Percentiles rank a stretch among this genome's conserved stretches.
These are phyloP conservation scores for Asclepias syriaca DNA, from an alignment of 257 asterid genomes.

Conservation along the genomic window DNA sequence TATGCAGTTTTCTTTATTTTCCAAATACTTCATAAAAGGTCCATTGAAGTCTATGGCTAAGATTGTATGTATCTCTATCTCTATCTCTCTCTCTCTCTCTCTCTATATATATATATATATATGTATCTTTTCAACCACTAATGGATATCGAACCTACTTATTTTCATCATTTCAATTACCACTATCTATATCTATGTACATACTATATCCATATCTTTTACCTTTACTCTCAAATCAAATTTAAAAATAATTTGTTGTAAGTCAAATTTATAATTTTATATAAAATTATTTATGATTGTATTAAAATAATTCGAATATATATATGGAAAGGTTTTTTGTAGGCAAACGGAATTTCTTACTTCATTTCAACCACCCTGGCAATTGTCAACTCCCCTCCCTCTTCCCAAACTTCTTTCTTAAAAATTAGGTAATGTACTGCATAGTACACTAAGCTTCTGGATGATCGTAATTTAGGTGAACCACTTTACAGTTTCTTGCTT, in stretches of 20 bases:
- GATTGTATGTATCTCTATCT: background rate
- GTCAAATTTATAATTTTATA: too few species aligned
- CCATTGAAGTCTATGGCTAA: background rate
- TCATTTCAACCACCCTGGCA: conserved; percentile 11
- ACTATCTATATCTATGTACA: background rate
- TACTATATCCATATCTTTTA: background rate
- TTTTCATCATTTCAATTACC: background rate
- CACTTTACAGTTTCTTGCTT: conserved; percentile 17
- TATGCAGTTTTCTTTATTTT: background rate
- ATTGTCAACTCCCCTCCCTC: background rate
- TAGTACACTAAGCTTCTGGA: background rate
- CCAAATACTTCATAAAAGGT: conserved; percentile 30
- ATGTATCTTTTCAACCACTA: conserved; percentile 10
- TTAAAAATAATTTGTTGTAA: too few species aligned
- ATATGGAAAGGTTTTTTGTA: background rate
- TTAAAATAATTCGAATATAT: background rate
- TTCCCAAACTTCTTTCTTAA: background rate
- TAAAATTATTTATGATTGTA: too few species aligned
- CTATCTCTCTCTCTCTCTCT: too few species aligned
- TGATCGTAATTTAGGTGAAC: conserved; percentile 42
- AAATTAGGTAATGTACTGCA: conserved; percentile 10
- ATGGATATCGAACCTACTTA: background rate
- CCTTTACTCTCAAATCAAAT: background rate
- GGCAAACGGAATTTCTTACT: background rate
- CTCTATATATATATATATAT: too few species aligned